Evolutionary conservation across 75 land plant genomes (phyloP).

Genomic region (Picea sitchensis): DNA sequence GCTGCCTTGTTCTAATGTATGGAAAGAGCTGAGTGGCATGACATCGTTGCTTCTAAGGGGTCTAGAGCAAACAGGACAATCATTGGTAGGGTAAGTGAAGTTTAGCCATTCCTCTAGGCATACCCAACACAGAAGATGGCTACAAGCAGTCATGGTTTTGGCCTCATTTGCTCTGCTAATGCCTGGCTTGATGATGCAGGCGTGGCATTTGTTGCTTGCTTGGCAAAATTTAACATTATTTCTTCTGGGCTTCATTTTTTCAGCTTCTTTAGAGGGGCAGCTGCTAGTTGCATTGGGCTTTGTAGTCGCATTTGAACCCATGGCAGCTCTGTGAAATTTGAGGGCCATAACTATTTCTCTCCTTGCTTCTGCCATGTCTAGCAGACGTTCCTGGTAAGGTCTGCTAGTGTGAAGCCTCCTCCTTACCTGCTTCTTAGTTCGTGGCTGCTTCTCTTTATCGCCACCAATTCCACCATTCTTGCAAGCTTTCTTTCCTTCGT

Average conservation of each 20-base stretch:
- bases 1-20: neutral
- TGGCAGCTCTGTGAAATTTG: conserved; percentile 54
- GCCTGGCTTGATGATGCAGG: conserved; percentile 4
- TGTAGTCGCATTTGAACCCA: conserved; percentile 28
- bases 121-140: conserved; percentile 3
- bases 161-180: conserved; percentile 2
- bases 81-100: neutral
- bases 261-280: neutral
- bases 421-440: conserved; percentile 59
- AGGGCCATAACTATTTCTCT: conserved; percentile 70
- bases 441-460: no score
- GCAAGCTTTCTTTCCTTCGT: neutral
- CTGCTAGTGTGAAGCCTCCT: conserved; percentile 58
- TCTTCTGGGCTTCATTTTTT: neutral
- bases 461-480: neutral
- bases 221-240: neutral
- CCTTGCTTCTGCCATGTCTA: conserved; percentile 74
- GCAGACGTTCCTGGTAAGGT: conserved; percentile 60
- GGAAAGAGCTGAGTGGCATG: neutral
- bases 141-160: neutral
- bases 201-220: conserved; percentile 5
- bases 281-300: neutral
- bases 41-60: conserved; percentile 5
- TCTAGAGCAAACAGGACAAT: conserved; percentile 2
- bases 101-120: conserved; percentile 9